These are phyloP conservation scores for Tilletia indica DNA, from an alignment of 1,284 basidiomycete species.

Conservation along the genomic window DNA sequence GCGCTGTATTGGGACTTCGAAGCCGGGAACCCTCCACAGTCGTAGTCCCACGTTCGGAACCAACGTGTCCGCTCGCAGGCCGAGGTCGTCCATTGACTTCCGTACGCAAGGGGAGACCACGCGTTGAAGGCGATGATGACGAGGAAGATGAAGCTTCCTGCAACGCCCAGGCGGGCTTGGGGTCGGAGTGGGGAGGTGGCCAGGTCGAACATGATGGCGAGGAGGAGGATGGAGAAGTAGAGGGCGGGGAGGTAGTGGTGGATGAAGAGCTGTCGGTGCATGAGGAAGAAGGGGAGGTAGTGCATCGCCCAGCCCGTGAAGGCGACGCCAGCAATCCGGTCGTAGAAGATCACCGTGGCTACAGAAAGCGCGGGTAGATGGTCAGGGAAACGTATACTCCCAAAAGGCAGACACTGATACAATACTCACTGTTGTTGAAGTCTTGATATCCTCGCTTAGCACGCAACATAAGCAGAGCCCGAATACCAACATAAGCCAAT, in stretches of 20 bases:
- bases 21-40: conserved; percentile 64
- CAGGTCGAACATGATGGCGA: conserved; percentile 78
- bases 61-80: conserved; percentile 77
- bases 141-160: conserved; percentile 69
- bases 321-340: conserved; percentile 83
- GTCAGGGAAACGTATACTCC: conserved; percentile 25
- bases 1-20: conserved; percentile 31
- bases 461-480: conserved; percentile 78
- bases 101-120: conserved; percentile 83
- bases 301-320: conserved; percentile 90
- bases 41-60: conserved; percentile 93
- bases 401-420: neutral
- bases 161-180: conserved; percentile 74
- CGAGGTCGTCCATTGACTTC: conserved; percentile 76
- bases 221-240: conserved; percentile 84
- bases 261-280: conserved; percentile 91
- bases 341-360: conserved; percentile 89
- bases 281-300: conserved; percentile 93
- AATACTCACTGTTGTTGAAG: conserved; percentile 76
- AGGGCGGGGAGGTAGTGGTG: conserved; percentile 96
- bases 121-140: conserved; percentile 76
- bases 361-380: conserved; percentile 3
- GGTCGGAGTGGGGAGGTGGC: conserved; percentile 76
- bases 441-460: conserved; percentile 87
- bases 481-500: conserved; percentile 66